Evolutionary conservation across 306 rosid species (phyloP), one percentile per base, ranked within the genome.

Genomic region (Rosa rugosa): DNA sequence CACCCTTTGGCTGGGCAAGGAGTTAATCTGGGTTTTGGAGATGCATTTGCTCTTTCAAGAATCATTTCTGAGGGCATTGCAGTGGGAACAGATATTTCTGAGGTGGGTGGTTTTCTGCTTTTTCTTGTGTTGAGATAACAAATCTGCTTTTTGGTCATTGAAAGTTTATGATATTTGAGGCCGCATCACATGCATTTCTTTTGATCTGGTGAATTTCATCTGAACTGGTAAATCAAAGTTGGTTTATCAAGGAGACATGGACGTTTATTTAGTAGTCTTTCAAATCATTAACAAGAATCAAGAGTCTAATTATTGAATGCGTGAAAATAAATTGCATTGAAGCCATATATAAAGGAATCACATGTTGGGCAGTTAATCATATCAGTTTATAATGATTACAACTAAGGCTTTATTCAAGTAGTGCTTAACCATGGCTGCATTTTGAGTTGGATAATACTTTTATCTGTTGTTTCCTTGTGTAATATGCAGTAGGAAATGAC

Each of bases 1-100:
- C 99, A 92, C 79, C 97, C 99, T 68, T 88, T 95, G 85, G 99
- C 97, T 66, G 99, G 98, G 80, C 99, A 91, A 89, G 98, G 98
- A 65, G 99, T 95, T 74, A 92, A 95, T 88, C 75, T 92, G 83
- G 99, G 99, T 75, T 95, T 92, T 69, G 97, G 94, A 67, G 97
- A 92, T 74, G 98, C 96, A 44, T 84, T 73, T 79, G 82, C 94
- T 74, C 97, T 95, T 80, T 85, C 99, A 23, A 87, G 77, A 87
- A 73, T 88, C 72, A 88, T 95, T 77, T 92, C 94, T 20, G 94
- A 90, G 87, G 97, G 97, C 40, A 82, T 92, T 81, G 91, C 91
- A 46, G 84, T 95, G 59, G 98, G 99, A 75, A 80, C 84, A 42
- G 91, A 92, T 77, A 88, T 92, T 23, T 93, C 96, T 70, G 97